Evolutionary conservation across 257 asterid species (phyloP), one percentile per base, ranked within the genome.

Genomic region (Leptodermis oblonga): DNA sequence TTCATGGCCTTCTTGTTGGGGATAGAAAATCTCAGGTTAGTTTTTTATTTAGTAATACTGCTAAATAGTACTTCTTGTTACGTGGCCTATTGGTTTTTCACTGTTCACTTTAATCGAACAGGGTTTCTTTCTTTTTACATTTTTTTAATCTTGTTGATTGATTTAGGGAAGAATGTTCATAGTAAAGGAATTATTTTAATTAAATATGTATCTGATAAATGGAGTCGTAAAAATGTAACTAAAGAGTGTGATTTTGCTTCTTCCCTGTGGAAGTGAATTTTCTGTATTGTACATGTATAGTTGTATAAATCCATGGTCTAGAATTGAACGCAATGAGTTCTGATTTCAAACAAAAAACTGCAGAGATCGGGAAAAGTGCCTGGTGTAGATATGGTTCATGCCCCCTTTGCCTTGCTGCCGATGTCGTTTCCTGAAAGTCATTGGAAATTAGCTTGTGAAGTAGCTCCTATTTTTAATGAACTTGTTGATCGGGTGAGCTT

Each of bases 391-490:
- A 56, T 93, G 79, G 84, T 86, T 75, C 97, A 93, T 79, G 97
- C 99, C 1, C 99, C 99, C 26, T 54, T 93, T 74, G 83, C 99
- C 17, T 69, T 90, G 73, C 72, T 93, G 69, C 99, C 97, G 10
- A 82, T 71, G 82, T 79, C 86, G 23, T 93, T 93, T 81, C 96
- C 97, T 55, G 90, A 92, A 77, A 82, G 74, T 75, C 80, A 79
- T 7, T 94, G 84, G 87, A 85, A 83, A 66, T 93, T 87, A 85
- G 97, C 99, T 79, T 85, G 96, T 79, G 97, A 91, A 84, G 85
- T 91, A 61, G 96, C 97, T 72, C 99, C 99, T 22, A 86, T 94
- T 80, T 89, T 94, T 79, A 94, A 91, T 72, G 97, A 91, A 66
- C 95, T 94, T 7, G 82, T 91, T 11, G 99, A 94, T 81, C 89